Evolutionary conservation across 495 filamentous ascomycete genomes (phyloP).

Genomic region (Aspergillus leporis): DNA sequence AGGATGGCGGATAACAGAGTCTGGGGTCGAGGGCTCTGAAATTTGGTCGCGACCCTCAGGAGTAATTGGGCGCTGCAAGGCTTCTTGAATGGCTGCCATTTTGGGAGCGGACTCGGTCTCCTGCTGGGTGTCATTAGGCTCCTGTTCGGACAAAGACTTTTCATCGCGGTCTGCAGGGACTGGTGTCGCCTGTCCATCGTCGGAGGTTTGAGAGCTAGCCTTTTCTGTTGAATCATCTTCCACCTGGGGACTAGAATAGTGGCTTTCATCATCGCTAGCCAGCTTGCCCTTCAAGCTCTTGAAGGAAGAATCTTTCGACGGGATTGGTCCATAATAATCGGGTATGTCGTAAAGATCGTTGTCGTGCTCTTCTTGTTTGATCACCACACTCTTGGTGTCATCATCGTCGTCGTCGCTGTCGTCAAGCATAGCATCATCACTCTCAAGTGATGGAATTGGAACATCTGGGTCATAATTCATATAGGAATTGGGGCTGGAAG

Average conservation of each 20-base stretch:
- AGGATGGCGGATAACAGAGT: conserved; percentile 90
- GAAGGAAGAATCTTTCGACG: conserved; percentile 50
- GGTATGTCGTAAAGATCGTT: conserved; percentile 71
- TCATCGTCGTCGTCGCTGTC: conserved; percentile 54
- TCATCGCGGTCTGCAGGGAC: conserved; percentile 8
- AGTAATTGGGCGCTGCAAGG: conserved; percentile 59
- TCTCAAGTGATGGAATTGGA: conserved; percentile 74
- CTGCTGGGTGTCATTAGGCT: conserved; percentile 16
- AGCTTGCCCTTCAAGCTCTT: conserved; percentile 43
- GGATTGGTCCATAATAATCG: conserved; percentile 49
- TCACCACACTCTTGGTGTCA: conserved; percentile 60
- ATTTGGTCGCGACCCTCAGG: conserved; percentile 57
- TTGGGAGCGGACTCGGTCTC: conserved; percentile 26
- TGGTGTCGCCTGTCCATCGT: conserved; percentile 16
- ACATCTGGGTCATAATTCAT: conserved; percentile 75
- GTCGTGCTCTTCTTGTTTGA: conserved; percentile 65
- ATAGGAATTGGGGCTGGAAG: conserved; percentile 52
- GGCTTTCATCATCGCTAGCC: conserved; percentile 46
- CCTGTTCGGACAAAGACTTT: neutral
- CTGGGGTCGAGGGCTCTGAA: conserved; percentile 75
- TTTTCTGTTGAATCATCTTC: conserved; percentile 22
- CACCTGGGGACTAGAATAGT: conserved; percentile 48
- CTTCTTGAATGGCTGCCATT: conserved; percentile 53
- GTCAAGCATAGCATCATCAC: conserved; percentile 57
- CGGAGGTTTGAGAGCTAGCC: conserved; percentile 6